phyloP scores from a whole-genome alignment of 176 grass and related monocot species.

The Eragrostis curvula region DNA sequence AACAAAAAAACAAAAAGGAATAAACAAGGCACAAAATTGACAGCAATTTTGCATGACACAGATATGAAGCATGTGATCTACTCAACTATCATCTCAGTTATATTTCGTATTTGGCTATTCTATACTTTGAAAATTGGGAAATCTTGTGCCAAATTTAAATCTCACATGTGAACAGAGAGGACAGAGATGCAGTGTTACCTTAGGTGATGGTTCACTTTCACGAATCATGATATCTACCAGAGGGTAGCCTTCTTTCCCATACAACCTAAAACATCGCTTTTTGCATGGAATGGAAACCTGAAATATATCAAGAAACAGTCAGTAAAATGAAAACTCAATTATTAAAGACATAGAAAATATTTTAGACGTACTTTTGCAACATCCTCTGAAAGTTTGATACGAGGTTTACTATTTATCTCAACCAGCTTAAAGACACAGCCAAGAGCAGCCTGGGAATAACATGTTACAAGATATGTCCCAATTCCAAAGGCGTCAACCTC shows the following conservation, averaged over 20 bases:
- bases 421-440: constrained; percentile 99
- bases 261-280: constrained; percentile 90
- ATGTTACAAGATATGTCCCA: constrained; percentile 96
- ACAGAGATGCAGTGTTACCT: constrained; percentile 46
- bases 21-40: constrained; percentile 17
- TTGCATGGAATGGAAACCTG: constrained; percentile 99
- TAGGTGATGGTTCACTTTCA: constrained; percentile 86
- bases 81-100: constrained; percentile 9
- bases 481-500: constrained; percentile 98
- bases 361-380: constrained; percentile 76
- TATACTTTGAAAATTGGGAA: constrained; percentile 24
- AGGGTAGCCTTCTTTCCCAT: constrained; percentile 90
- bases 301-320: constrained; percentile 29
- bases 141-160: constrained; percentile 20
- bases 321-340: constrained; percentile 18
- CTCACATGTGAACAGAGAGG: constrained; percentile 29
- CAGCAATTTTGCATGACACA: background rate
- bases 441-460: constrained; percentile 96
- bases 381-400: constrained; percentile 98
- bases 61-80: constrained; percentile 18
- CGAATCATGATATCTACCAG: constrained; percentile 95
- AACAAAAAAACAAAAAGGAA: too few relatives aligned
- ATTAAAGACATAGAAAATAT: background rate
- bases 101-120: constrained; percentile 7
- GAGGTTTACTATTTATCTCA: constrained; percentile 93